Base-by-base conservation (phyloP, 805 yeast species). In the Teunomyces lycoperdinae region DNA sequence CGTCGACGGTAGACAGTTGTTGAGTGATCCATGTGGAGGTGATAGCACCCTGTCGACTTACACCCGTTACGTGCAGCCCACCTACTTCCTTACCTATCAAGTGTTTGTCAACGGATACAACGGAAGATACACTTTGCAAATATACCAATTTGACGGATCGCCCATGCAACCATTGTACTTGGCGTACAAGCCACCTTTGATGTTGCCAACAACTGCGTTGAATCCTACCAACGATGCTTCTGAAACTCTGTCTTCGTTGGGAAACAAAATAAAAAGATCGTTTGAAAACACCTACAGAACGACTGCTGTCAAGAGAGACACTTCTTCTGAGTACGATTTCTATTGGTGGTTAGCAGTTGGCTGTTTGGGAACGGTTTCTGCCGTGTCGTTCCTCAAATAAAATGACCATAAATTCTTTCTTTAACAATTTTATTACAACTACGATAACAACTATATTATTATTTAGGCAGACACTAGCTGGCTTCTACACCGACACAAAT, bases 161-260 rank as follows among this genome's bases (percentile, higher is more conserved):
- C 82, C 82, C 40, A 68, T 86, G 74, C 92, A 89, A 55, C 98
- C 99, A 0, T 67, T 94, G 59, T 94, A 89, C 67, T 77, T 94
- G 65, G 96, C 95, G 2, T 94, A 91, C 73, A 79, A 80, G 58
- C 99, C 99, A 5, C 95, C 99, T 8, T 77, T 87, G 80, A 94
- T 94, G 99, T 80, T 94, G 50, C 99, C 99, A 17, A 94, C 98
- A 0, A 69, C 64, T 45, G 91, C 97, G 0, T 71, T 94, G 76
- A 92, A 91, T 67, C 99, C 99, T 17, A 87, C 96, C 2, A 72
- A 73, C 39, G 50, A 54, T 28, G 69, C 73, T 2, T 61, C 74
- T 5, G 67, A 71, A 33, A 64, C 77, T 9, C 57, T 58, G 34
- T 38, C 65, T 6, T 54, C 63, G 45, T 70, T 57, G 55, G 32